Evolutionary conservation across 1,284 basidiomycete genomes (phyloP).

Genomic region (Schizopora paradoxa): DNA sequence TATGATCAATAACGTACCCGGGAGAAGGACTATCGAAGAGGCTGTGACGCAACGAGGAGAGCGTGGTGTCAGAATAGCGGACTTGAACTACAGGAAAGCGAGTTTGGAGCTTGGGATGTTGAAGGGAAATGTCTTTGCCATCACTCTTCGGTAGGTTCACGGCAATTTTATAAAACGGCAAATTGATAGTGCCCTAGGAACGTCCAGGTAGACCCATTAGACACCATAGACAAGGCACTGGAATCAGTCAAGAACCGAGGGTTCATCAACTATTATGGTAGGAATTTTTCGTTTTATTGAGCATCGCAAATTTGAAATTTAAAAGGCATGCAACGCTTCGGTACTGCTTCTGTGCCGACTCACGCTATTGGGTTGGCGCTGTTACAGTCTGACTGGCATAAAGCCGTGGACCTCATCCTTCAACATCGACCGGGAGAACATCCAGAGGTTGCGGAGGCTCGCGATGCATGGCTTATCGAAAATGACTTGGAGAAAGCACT

Average conservation of each 20-base stretch:
- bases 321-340: slow-evolving; percentile 96
- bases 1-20: slow-evolving; percentile 62
- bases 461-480: slow-evolving; percentile 81
- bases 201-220: slow-evolving; percentile 68
- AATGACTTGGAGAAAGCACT: slow-evolving; percentile 74
- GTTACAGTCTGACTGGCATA: slow-evolving; percentile 84
- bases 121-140: slow-evolving; percentile 93
- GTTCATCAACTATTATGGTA: slow-evolving; percentile 98
- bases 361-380: slow-evolving; percentile 91
- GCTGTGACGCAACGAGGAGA: slow-evolving; percentile 75
- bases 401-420: slow-evolving; percentile 80
- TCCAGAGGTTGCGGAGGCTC: slow-evolving; percentile 74
- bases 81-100: slow-evolving; percentile 79
- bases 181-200: slow-evolving; percentile 63
- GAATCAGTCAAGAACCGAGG: slow-evolving; percentile 79
- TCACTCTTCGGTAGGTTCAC: slow-evolving; percentile 76
- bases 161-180: slow-evolving; percentile 7
- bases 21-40: slow-evolving; percentile 51
- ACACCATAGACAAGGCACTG: slow-evolving; percentile 73
- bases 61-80: slow-evolving; percentile 83
- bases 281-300: slow-evolving; percentile 10
- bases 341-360: slow-evolving; percentile 92
- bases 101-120: slow-evolving; percentile 90
- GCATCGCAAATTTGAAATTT: background rate
- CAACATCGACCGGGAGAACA: slow-evolving; percentile 84